phyloP scores from a whole-genome alignment of 768 basidiomycete genomes.

The Agaricus sinodeliciosus region DNA sequence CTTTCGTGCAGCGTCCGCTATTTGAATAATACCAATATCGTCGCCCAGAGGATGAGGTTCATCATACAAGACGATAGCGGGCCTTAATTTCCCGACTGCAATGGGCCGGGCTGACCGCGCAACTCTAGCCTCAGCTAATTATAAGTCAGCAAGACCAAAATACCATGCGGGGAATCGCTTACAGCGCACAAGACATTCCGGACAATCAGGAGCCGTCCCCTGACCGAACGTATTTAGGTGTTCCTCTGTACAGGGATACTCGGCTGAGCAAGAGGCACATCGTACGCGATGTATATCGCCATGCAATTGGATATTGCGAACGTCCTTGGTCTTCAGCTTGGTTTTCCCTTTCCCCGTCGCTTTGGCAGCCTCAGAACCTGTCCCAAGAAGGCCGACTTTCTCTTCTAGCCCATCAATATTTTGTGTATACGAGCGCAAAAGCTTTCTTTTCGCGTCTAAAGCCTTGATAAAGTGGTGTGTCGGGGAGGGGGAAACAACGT shows the following conservation, averaged over 20 bases:
- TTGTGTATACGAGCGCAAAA: conserved; percentile 91
- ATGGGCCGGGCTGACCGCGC: conserved; percentile 77
- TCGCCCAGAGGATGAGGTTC: conserved; percentile 91
- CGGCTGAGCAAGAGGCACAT: conserved; percentile 78
- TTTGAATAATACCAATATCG: conserved; percentile 80
- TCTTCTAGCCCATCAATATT: conserved; percentile 97
- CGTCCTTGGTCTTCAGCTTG: conserved; percentile 61
- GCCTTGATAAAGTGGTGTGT: conserved; percentile 88
- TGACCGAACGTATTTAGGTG: conserved; percentile 58
- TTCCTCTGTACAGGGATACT: conserved; percentile 61
- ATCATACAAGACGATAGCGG: conserved; percentile 92
- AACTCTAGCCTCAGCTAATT: conserved; percentile 62
- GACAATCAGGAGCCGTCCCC: conserved; percentile 79
- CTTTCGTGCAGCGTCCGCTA: conserved; percentile 64
- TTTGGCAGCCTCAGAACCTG: conserved; percentile 47
- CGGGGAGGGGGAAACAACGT: conserved; percentile 70
- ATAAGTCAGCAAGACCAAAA: conserved; percentile 4
- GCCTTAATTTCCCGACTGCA: conserved; percentile 81
- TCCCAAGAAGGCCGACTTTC: conserved; percentile 66
- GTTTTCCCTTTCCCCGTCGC: conserved; percentile 58
- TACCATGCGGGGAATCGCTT: conserved; percentile 26
- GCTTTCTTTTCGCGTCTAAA: conserved; percentile 75
- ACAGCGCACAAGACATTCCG: conserved; percentile 81
- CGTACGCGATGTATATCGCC: conserved; percentile 91
- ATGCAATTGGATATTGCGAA: conserved; percentile 89